A percentile compares a stretch with the other conserved stretches of the same genome.
These are phyloP conservation scores for Hypoxylon sp. DNA, from an alignment of 2,329 filamentous ascomycete species.

Conservation along the genomic window DNA sequence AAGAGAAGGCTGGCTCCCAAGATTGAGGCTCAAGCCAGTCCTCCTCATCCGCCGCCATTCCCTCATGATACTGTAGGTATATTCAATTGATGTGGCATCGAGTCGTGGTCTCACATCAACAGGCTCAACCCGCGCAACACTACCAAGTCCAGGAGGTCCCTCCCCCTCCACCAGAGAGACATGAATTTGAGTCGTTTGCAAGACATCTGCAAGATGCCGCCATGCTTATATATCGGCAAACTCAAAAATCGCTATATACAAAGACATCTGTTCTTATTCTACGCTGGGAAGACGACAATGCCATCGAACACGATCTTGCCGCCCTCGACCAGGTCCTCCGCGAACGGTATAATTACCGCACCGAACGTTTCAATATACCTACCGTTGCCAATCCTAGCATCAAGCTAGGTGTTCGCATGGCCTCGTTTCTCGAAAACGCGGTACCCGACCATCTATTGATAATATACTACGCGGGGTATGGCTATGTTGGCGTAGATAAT, in stretches of 20 bases:
- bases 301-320: conserved; percentile 67
- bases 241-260: conserved; percentile 70
- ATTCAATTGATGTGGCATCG: conserved; percentile 38
- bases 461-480: conserved; percentile 75
- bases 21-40: conserved; percentile 54
- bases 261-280: conserved; percentile 73
- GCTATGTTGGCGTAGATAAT: conserved; percentile 70
- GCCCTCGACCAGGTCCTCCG: conserved; percentile 71
- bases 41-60: conserved; percentile 50
- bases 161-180: conserved; percentile 61
- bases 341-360: conserved; percentile 73
- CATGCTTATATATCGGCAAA: conserved; percentile 76
- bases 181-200: conserved; percentile 77
- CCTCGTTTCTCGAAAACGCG: conserved; percentile 71
- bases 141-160: conserved; percentile 52
- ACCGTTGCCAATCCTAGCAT: conserved; percentile 71
- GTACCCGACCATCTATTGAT: conserved; percentile 73
- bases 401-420: conserved; percentile 73
- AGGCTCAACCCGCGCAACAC: conserved; percentile 48
- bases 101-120: conserved; percentile 32
- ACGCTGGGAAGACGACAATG: conserved; percentile 73
- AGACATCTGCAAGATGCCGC: conserved; percentile 78
- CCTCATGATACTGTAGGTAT: conserved; percentile 52
- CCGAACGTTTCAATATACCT: conserved; percentile 73
- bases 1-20: conserved; percentile 59